Conservation (phyloP, 2,329 filamentous ascomycete genomes). For the Hypomyces rosellus region DNA sequence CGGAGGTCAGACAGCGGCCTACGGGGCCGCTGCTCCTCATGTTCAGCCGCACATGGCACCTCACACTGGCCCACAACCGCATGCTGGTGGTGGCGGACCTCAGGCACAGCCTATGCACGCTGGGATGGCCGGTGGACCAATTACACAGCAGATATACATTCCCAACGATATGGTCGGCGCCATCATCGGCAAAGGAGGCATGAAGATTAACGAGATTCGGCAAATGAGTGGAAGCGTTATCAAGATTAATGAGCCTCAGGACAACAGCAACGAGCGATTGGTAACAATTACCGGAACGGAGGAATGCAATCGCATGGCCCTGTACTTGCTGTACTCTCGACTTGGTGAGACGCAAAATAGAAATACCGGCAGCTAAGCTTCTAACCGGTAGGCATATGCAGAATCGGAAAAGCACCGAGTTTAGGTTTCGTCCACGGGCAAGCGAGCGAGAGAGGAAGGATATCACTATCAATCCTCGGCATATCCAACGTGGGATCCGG, state of each 20-base stretch:
- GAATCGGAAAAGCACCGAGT: constrained; percentile 42
- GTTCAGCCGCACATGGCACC: constrained; percentile 68
- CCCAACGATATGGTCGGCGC: constrained; percentile 99
- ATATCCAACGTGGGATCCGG: too few species aligned
- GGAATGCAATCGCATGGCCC: constrained; percentile 98
- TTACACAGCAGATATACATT: constrained; percentile 98
- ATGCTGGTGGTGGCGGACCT: constrained; percentile 53
- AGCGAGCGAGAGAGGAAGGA: neutral
- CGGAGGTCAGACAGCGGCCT: constrained; percentile 65
- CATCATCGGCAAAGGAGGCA: constrained; percentile 96
- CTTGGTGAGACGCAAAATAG: constrained; percentile 60
- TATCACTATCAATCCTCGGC: neutral
- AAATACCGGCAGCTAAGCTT: constrained; percentile 17
- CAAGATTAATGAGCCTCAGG: constrained; percentile 99
- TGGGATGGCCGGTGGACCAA: constrained; percentile 52
- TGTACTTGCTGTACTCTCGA: constrained; percentile 98
- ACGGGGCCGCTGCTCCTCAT: constrained; percentile 68
- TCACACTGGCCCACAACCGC: constrained; percentile 48
- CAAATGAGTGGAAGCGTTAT: constrained; percentile 97
- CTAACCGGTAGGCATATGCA: constrained; percentile 24
- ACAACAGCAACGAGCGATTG: constrained; percentile 96
- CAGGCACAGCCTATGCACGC: constrained; percentile 71
- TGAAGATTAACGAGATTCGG: constrained; percentile 98
- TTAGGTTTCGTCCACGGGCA: constrained; percentile 12
- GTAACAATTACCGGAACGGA: constrained; percentile 97